Percentiles rank a stretch among this genome's conserved stretches.
These are phyloP conservation scores for Tylopilus microsporus DNA, from an alignment of 1,284 basidiomycete genomes.

Conservation along the genomic window DNA sequence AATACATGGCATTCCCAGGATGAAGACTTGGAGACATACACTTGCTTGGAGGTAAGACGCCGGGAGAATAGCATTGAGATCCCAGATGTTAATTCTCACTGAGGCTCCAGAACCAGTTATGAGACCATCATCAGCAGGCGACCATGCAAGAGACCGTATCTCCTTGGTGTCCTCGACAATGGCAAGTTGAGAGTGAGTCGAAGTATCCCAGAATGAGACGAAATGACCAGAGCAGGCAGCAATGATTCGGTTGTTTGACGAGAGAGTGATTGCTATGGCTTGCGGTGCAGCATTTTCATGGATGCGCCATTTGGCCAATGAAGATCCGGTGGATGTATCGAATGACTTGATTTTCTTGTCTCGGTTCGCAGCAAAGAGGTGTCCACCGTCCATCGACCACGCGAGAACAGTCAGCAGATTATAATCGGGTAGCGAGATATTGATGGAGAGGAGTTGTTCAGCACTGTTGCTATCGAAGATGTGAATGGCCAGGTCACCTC, in stretches of 20 bases:
- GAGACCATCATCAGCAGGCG: not conserved
- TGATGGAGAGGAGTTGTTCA: not conserved
- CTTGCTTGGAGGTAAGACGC: not conserved
- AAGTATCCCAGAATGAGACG: not conserved
- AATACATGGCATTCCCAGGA: no score
- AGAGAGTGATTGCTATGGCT: not conserved
- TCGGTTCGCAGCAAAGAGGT: not conserved
- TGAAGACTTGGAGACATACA: not conserved
- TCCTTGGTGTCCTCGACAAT: not conserved
- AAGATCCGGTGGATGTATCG: not conserved
- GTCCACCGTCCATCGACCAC: not conserved
- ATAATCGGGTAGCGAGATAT: not conserved
- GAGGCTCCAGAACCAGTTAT: not conserved
- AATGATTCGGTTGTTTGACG: not conserved
- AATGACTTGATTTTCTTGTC: not conserved
- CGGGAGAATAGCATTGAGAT: not conserved
- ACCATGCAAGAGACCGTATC: not conserved
- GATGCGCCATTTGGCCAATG: not conserved
- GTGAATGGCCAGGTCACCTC: not conserved
- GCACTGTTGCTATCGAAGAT: not conserved
- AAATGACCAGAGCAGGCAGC: not conserved
- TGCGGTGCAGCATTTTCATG: not conserved
- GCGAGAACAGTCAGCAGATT: not conserved
- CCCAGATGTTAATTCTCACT: not conserved
- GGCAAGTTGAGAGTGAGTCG: not conserved